Percentiles rank a stretch among this genome's conserved stretches.
These are phyloP conservation scores for Gynochthodes officinalis DNA, from an alignment of 257 asterid genomes.

Conservation along the genomic window DNA sequence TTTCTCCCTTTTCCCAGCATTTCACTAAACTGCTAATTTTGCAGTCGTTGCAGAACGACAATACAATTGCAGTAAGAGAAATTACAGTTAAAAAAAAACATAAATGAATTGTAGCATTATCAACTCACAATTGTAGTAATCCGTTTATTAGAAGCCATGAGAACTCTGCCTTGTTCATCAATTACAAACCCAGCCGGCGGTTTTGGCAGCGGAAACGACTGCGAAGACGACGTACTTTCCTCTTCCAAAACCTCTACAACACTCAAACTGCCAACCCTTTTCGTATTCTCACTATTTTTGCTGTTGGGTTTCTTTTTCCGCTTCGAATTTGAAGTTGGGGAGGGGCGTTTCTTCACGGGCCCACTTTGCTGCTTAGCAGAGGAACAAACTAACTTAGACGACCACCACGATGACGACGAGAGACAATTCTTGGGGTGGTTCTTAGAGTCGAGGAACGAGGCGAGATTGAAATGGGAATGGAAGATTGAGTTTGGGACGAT, in stretches of 20 bases:
- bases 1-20: neutral
- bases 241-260: slow-evolving; percentile 22
- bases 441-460: neutral
- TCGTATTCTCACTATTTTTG: neutral
- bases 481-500: slow-evolving; percentile 5
- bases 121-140: slow-evolving; percentile 71
- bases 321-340: slow-evolving; percentile 24
- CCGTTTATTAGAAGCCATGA: slow-evolving; percentile 81
- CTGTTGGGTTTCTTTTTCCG: slow-evolving; percentile 28
- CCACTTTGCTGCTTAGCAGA: slow-evolving; percentile 35
- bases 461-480: neutral
- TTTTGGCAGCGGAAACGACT: slow-evolving; percentile 71
- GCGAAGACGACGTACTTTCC: slow-evolving; percentile 16
- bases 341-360: slow-evolving; percentile 33
- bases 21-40: neutral
- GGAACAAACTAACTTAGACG: slow-evolving; percentile 19
- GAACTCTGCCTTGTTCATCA: slow-evolving; percentile 81
- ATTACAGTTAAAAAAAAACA: neutral
- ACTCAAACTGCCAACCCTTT: neutral
- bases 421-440: neutral
- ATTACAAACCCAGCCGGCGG: slow-evolving; percentile 96
- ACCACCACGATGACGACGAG: neutral
- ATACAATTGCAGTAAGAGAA: neutral
- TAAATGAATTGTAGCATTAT: neutral
- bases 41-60: neutral